phyloP scores from a whole-genome alignment of 129 eudicot species.

The Chrysanthemum makinoi region DNA sequence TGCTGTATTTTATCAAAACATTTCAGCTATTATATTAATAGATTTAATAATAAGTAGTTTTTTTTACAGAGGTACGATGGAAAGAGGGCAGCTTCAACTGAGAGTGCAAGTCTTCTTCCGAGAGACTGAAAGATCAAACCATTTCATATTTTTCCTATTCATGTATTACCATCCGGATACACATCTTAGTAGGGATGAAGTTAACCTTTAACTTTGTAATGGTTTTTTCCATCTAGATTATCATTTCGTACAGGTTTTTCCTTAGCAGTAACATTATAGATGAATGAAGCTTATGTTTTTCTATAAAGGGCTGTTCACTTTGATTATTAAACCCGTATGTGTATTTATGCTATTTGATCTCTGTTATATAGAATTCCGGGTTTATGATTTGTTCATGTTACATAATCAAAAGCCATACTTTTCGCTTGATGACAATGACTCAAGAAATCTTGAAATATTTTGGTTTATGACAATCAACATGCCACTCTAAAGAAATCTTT shows the following conservation, averaged over 20 bases:
- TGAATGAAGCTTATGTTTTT: conserved; percentile 25
- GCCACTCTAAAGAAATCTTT: too few relatives aligned
- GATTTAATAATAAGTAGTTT: not conserved
- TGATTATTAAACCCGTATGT: not conserved
- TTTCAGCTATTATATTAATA: not conserved
- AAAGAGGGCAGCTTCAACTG: conserved; percentile 43
- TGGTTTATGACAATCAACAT: too few relatives aligned
- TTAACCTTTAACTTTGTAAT: conserved; percentile 17
- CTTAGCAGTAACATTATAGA: conserved; percentile 20
- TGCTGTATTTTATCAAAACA: not conserved
- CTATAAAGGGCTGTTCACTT: conserved; percentile 15
- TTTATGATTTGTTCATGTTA: too few relatives aligned
- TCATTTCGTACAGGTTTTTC: conserved; percentile 33
- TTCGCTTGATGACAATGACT: too few relatives aligned
- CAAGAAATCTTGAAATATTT: too few relatives aligned
- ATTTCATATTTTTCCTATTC: conserved; percentile 16
- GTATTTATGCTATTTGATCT: too few relatives aligned
- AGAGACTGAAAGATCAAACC: conserved; percentile 34
- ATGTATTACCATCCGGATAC: conserved; percentile 20
- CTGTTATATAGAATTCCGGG: too few relatives aligned
- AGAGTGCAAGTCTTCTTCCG: conserved; percentile 47
- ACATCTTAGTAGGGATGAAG: conserved; percentile 25
- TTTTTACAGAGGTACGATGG: conserved; percentile 50
- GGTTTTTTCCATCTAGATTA: conserved; percentile 18
- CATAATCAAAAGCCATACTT: too few relatives aligned